Evolutionary conservation across 2,329 filamentous ascomycete genomes (phyloP), one percentile per base, ranked within the genome.

Genomic region (Fonsecaea monophora): DNA sequence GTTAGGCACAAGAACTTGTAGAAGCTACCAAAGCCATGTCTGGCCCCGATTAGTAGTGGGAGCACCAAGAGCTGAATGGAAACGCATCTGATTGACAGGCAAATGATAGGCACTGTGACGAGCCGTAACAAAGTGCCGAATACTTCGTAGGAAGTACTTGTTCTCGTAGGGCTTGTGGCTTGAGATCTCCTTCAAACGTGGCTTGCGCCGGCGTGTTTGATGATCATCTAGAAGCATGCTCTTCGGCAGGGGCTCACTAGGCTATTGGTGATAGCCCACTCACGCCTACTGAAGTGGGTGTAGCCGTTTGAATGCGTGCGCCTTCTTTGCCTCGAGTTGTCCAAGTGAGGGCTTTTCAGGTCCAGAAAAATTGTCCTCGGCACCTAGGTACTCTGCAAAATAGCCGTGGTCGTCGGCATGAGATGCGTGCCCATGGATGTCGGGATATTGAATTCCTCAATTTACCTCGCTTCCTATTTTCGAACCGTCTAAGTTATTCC

Each of bases 151-250:
- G 37, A 1, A 40, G 42, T 13, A 13, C 18, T 12, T 8, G 12
- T 18, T 1, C 40, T 60, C 32, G 45, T 54, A 61, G 59, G 59
- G 45, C 59, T 62, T 21, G 60, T 55, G 60, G 60, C 59, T 62
- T 54, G 7, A 54, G 59, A 62, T 54, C 59, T 25, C 38, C 32
- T 30, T 13, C n/a, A 35, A n/a, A 40, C 8, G 60, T 32, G 60
- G 60, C 53, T 56, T 56, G 60, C 60, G 56, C 50, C 38, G 60
- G 53, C 37, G 60, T 62, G 60, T 62, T 62, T 62, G 60, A 48
- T 56, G 60, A 62, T 62, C 50, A 56, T 62, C 60, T 53, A 34
- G 60, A 62, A 62, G 60, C 60, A 62, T 13, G 60, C 60, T 56
- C 53, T 37, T 12, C 53, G 50, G 53, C 25, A 62, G 25, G 34